Conservation (phyloP, 1,139 yeast genomes). For the Diutina siamensis region DNA sequence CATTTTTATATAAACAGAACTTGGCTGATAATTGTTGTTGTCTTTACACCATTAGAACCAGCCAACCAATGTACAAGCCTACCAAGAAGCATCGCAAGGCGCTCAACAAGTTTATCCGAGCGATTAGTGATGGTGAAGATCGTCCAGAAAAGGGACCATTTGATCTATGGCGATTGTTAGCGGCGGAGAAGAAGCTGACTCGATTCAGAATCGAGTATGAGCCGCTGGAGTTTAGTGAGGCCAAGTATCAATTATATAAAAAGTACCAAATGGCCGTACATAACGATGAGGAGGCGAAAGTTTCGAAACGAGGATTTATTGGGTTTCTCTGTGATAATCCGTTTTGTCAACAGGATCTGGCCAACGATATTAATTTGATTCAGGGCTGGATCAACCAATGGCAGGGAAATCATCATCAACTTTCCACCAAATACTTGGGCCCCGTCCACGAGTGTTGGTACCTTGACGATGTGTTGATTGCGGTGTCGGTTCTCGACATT, state of each 20-base stretch:
- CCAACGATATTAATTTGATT: constrained; percentile 17
- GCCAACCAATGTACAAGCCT: constrained; percentile 30
- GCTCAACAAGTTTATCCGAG: constrained; percentile 49
- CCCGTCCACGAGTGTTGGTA: constrained; percentile 73
- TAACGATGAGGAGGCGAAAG: constrained; percentile 41
- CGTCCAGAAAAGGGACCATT: constrained; percentile 10
- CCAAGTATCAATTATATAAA: constrained; percentile 54
- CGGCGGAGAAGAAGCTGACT: constrained; percentile 17
- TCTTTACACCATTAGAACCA: constrained; percentile 69
- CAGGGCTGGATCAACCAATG: constrained; percentile 10
- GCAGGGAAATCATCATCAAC: constrained; percentile 7
- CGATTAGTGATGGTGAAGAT: constrained; percentile 12
- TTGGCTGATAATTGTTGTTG: constrained; percentile 66
- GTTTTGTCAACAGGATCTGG: constrained; percentile 15
- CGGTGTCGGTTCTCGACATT: constrained; percentile 68
- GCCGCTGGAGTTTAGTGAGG: constrained; percentile 39
- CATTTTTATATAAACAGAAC: constrained; percentile 64
- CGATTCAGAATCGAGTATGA: constrained; percentile 42
- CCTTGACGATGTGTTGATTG: constrained; percentile 50
- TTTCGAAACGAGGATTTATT: constrained; percentile 36
- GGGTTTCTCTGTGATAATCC: constrained; percentile 68
- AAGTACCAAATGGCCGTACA: constrained; percentile 66
- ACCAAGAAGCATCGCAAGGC: constrained; percentile 59
- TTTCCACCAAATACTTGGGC: constrained; percentile 21
- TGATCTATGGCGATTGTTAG: constrained; percentile 16